phyloP scores from a whole-genome alignment of 805 yeast species.

The Saccharomycopsis sp. region DNA sequence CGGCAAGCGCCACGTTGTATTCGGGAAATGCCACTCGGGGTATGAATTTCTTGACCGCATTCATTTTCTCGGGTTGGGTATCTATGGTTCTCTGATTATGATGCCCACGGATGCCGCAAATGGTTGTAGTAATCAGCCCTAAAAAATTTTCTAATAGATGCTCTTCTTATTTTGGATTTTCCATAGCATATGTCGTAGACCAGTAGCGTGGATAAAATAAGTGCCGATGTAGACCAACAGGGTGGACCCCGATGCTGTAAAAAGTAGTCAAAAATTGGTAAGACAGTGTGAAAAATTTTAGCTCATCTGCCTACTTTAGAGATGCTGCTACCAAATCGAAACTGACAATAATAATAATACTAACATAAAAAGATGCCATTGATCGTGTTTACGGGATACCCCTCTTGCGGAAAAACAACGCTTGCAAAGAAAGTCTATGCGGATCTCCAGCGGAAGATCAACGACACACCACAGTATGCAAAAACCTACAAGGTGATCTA shows the following conservation, averaged over 20 bases:
- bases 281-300: background rate
- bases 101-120: no score
- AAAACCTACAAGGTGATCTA: slow-evolving; percentile 53
- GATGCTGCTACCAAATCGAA: no score
- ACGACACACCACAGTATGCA: slow-evolving; percentile 38
- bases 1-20: slow-evolving; percentile 62
- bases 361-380: no score
- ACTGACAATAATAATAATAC: no score
- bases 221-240: background rate
- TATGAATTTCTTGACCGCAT: slow-evolving; percentile 34
- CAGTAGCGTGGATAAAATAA: background rate
- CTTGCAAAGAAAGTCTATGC: slow-evolving; percentile 53
- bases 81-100: no score
- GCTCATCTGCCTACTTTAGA: background rate
- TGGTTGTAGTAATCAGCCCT: no score
- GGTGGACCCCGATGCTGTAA: background rate
- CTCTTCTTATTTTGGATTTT: background rate
- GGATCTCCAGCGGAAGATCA: slow-evolving; percentile 42
- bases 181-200: background rate
- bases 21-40: slow-evolving; percentile 74
- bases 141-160: background rate
- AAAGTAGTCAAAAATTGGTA: background rate
- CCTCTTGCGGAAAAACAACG: slow-evolving; percentile 77
- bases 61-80: background rate
- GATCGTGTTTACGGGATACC: slow-evolving; percentile 75